Evolutionary conservation across 2,329 filamentous ascomycete species (phyloP), one percentile per base, ranked within the genome.

Genomic region (Botrytis medusae): DNA sequence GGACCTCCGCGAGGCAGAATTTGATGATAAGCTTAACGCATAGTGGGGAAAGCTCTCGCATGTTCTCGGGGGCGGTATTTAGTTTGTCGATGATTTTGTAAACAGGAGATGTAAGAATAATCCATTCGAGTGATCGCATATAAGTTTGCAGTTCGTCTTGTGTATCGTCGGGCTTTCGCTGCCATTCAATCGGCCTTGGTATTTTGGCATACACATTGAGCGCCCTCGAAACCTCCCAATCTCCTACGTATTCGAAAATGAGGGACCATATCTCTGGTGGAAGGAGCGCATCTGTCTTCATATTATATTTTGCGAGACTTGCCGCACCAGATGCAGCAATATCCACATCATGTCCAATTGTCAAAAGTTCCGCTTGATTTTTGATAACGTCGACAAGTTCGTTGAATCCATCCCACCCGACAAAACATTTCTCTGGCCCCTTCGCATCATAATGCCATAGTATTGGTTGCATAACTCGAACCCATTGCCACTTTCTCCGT

Each of bases 11-110:
- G 77, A 95, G 91, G 60, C 91, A 93, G 81, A 98, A 98, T 77
- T 96, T 94, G 84, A 98, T 94, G 77, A 97, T 94, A 59, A 97
- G 88, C 79, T 95, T 94, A 75, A 96, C 92, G 54, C 93, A 93
- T 1, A 97, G 86, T 3, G 91, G 91, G 0, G 94, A 96, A 20
- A 98, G 86, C 76, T 91, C 86, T 76, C 85, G 84, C 76, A 93
- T 92, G 40, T 89, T 89, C 48, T 92, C 89, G 0, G 92, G 91
- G 29, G 93, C 92, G 54, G 89, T 83, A 10, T 91, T 88, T 59
- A 97, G 87, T 78, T 93, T 91, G 70, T 89, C 88, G 80, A 93
- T 93, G 75, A 97, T 91, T 48, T 91, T 89, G 0, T 87, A 82
- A 9, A 93, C 88, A 51, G 90, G 89, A 71, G 91, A 90, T 0